Conservation (phyloP, 345 rosid species). For the Aquilaria sinensis region DNA sequence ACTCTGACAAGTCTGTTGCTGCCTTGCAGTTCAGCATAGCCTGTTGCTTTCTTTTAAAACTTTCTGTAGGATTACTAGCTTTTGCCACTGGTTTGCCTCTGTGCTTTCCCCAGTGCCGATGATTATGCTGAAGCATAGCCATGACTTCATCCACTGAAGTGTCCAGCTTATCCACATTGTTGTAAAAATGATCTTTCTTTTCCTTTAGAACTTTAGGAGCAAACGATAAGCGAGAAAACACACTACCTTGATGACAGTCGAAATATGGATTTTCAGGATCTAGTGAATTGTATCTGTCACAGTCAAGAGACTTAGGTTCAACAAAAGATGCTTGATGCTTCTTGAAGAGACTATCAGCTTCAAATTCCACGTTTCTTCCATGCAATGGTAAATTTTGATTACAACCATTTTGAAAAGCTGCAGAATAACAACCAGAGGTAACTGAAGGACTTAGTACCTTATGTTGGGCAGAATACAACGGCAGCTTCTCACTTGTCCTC, state of each 20-base stretch:
- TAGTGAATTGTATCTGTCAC: conserved; percentile 1
- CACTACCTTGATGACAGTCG: conserved; percentile 22
- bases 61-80: neutral
- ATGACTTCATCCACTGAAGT: conserved; percentile 45
- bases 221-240: conserved; percentile 43
- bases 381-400: conserved; percentile 10
- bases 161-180: conserved; percentile 13
- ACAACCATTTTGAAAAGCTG: conserved; percentile 13
- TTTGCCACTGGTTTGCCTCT: conserved; percentile 10
- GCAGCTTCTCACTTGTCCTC: conserved; percentile 13
- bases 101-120: conserved; percentile 22
- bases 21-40: neutral
- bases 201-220: conserved; percentile 17
- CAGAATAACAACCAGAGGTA: conserved; percentile 14
- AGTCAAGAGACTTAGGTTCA: conserved; percentile 11
- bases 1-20: neutral
- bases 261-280: conserved; percentile 5
- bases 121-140: conserved; percentile 28
- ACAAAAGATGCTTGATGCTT: conserved; percentile 9
- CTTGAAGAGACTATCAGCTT: conserved; percentile 17
- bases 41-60: neutral
- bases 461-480: conserved; percentile 14
- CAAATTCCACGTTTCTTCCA: conserved; percentile 18
- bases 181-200: conserved; percentile 5
- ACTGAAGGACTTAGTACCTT: conserved; percentile 23